Evolutionary conservation across 2,329 filamentous ascomycete genomes (phyloP).

Genomic region (Monilinia laxa): DNA sequence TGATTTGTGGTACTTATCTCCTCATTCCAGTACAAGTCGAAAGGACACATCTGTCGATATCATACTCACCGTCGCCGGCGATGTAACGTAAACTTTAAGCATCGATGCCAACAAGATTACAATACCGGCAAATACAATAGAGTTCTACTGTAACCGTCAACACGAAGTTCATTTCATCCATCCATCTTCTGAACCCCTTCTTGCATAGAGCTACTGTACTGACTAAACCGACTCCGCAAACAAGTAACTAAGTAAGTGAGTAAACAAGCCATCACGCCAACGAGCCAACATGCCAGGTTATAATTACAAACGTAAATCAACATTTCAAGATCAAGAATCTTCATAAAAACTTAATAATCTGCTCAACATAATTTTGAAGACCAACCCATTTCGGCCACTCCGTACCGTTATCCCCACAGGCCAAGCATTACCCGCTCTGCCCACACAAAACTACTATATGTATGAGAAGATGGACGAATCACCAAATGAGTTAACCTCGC

Average conservation of each 20-base stretch:
- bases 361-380: not conserved
- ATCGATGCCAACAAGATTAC: not conserved
- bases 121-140: too few relatives aligned
- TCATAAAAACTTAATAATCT: slow-evolving; percentile 4
- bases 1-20: not conserved
- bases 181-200: not conserved
- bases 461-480: too few relatives aligned
- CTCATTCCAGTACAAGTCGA: not conserved
- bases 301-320: not conserved
- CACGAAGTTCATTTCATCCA: not conserved
- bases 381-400: slow-evolving; percentile 8
- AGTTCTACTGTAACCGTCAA: not conserved
- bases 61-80: not conserved
- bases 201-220: not conserved
- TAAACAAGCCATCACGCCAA: too few relatives aligned
- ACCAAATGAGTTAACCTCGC: not conserved
- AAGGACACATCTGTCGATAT: not conserved
- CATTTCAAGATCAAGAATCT: not conserved
- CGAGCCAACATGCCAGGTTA: too few relatives aligned
- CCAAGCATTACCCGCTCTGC: not conserved
- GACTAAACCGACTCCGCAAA: too few relatives aligned
- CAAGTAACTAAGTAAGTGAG: too few relatives aligned
- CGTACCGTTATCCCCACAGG: not conserved
- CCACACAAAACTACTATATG: not conserved
- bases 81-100: not conserved